These are phyloP conservation scores for Boechera retrofracta DNA, from an alignment of 345 rosid species.

Conservation along the genomic window DNA sequence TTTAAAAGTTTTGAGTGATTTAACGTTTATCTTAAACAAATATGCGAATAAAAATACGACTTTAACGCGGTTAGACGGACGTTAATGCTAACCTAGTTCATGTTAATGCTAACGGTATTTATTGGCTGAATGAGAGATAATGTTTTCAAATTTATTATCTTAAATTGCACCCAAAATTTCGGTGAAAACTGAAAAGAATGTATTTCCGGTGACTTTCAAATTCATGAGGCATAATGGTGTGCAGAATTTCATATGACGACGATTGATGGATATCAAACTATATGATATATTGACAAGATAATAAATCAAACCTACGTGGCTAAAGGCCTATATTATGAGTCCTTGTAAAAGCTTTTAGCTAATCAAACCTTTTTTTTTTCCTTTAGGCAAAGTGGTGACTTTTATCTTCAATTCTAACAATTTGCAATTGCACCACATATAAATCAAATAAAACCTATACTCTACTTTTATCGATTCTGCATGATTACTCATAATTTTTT, in stretches of 20 bases:
- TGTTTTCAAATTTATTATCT: not conserved
- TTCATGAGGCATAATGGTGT: not conserved
- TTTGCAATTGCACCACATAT: constrained; percentile 8
- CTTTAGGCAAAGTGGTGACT: constrained; percentile 16
- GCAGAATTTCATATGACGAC: not conserved
- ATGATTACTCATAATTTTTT: not conserved
- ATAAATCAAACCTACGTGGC: constrained; percentile 29
- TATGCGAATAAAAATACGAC: no score
- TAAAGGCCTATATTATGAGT: constrained; percentile 10
- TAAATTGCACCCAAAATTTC: not conserved
- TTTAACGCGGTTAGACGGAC: no score
- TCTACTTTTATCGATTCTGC: not conserved
- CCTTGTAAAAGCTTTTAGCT: constrained; percentile 9
- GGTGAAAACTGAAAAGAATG: constrained; percentile 2
- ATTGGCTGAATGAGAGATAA: not conserved
- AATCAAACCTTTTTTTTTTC: not conserved
- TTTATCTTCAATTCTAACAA: not conserved
- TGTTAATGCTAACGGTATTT: not conserved
- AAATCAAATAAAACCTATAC: not conserved
- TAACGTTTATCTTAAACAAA: no score
- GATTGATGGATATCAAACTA: constrained; percentile 26
- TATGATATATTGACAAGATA: constrained; percentile 32
- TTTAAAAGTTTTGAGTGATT: not conserved
- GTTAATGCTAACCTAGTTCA: no score
- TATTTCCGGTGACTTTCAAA: constrained; percentile 3